A percentile compares a stretch with the other conserved stretches of the same genome.
Conservation (phyloP, 73 alveolate species). For the Paramecium sexaurelia region DNA sequence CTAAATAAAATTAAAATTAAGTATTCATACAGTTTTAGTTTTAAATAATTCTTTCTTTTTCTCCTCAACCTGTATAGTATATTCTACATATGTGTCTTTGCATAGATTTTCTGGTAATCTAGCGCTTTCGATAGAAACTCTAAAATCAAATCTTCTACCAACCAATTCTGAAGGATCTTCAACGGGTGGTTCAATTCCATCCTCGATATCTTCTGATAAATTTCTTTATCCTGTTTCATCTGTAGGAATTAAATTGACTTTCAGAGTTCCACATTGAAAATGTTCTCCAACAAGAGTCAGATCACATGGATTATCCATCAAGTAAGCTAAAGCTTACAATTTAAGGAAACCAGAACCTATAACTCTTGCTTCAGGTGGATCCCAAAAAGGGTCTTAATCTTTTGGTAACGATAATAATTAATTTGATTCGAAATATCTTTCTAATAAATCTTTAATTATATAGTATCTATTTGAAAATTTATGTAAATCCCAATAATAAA, state of each 20-base stretch:
- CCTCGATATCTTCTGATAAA: slow-evolving; percentile 75
- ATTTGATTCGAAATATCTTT: slow-evolving; percentile 82
- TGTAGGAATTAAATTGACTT: slow-evolving; percentile 80
- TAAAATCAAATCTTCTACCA: slow-evolving; percentile 60
- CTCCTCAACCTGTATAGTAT: slow-evolving; percentile 73
- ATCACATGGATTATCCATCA: slow-evolving; percentile 86
- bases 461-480: slow-evolving; percentile 87
- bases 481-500: slow-evolving; percentile 87
- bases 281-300: slow-evolving; percentile 82
- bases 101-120: slow-evolving; percentile 79
- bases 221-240: slow-evolving; percentile 81
- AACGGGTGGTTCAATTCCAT: slow-evolving; percentile 62
- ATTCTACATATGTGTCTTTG: slow-evolving; percentile 82
- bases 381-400: slow-evolving; percentile 95
- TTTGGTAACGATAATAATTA: slow-evolving; percentile 28
- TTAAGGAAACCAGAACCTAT: slow-evolving; percentile 89
- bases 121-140: slow-evolving; percentile 56
- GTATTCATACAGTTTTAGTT: slow-evolving; percentile 62
- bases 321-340: slow-evolving; percentile 89
- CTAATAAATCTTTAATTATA: slow-evolving; percentile 88
- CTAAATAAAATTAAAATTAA: not conserved
- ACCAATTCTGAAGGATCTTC: slow-evolving; percentile 66
- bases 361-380: slow-evolving; percentile 84
- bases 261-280: slow-evolving; percentile 73
- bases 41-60: slow-evolving; percentile 59